phyloP scores from a whole-genome alignment of 2,329 filamentous ascomycete species.

The Lachnellula hyalina region DNA sequence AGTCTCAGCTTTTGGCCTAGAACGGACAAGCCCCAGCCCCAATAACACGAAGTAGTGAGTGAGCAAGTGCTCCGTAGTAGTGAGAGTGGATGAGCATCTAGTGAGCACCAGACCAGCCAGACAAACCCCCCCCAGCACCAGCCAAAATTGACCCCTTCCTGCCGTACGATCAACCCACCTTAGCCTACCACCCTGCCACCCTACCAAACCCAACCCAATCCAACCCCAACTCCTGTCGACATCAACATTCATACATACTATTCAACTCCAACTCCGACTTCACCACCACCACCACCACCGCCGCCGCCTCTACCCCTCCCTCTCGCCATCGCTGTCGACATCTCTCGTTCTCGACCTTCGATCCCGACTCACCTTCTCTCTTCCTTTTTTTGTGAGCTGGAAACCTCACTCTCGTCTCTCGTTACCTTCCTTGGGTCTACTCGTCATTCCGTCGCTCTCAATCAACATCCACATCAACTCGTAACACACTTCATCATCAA shows the following conservation, averaged over 20 bases:
- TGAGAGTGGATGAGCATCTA: too few relatives aligned
- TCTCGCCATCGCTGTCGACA: constrained; percentile 5
- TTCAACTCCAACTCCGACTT: background rate
- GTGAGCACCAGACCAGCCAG: too few relatives aligned
- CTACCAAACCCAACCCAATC: constrained; percentile 4
- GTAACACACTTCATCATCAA: background rate
- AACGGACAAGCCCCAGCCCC: too few relatives aligned
- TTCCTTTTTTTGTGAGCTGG: constrained; percentile 25
- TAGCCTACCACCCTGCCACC: background rate
- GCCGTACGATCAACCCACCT: too few relatives aligned
- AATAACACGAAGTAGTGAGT: too few relatives aligned
- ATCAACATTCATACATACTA: background rate
- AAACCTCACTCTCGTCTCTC: constrained; percentile 20
- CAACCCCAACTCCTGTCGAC: background rate
- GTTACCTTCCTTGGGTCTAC: constrained; percentile 4
- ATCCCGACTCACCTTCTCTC: constrained; percentile 15
- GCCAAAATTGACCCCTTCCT: too few relatives aligned
- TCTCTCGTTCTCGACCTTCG: constrained; percentile 11
- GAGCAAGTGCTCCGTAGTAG: too few relatives aligned
- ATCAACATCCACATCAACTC: constrained; percentile 5
- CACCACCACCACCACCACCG: background rate
- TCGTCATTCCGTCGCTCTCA: constrained; percentile 10
- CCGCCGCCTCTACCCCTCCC: background rate
- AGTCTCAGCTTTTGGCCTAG: too few relatives aligned
- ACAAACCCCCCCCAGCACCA: too few relatives aligned